Base-by-base conservation (phyloP, 1,139 yeast genomes). In the Blastobotrys buckinghamii region DNA sequence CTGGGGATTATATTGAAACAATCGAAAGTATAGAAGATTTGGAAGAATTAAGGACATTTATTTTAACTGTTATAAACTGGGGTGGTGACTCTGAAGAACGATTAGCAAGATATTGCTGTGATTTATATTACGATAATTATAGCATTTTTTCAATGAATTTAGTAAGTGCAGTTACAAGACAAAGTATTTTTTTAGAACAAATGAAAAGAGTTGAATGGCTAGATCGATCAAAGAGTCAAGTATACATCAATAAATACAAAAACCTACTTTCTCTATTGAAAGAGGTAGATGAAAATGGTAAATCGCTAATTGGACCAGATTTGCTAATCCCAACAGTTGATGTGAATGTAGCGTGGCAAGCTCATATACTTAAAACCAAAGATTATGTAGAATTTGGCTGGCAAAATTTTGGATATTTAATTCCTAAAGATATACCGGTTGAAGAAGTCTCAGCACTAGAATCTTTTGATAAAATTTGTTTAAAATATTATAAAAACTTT, bases 341-440 rank as follows among this genome's bases (percentile, higher is more conserved):
- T 46, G 67, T 71, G 24, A 74, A 71, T 50, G 57, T 71, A 37
- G 58, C 67, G 1, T 71, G 75, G 75, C 73, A 68, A 48, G 70
- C 75, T 5, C 73, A 71, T 49, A 71, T 67, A 50, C 56, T 71
- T 26, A 55, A 62, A 7, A 59, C 64, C 39, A 45, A 42, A 22
- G 53, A 54, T 27, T 71, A 71, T 53, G 59, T 61, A 42, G 45
- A 55, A 1, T 63, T 59, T 48, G 64, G 69, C 44, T 44, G 49
- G 26, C 32, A 40, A 6, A 42, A 26, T 7, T 48, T 55, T 12
- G 55, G 54, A n/a, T 47, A 34, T 16, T 60, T 64, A 22, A 52
- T 66, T 24, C 65, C 65, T 52, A 70, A 66, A 40, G 67, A 65
- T 45, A 69, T 66, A 44, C 63, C 61, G 45, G 55, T 66, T n/a